Evolutionary conservation across 306 rosid species (phyloP).

Genomic region (Aeschynomene evenia): DNA sequence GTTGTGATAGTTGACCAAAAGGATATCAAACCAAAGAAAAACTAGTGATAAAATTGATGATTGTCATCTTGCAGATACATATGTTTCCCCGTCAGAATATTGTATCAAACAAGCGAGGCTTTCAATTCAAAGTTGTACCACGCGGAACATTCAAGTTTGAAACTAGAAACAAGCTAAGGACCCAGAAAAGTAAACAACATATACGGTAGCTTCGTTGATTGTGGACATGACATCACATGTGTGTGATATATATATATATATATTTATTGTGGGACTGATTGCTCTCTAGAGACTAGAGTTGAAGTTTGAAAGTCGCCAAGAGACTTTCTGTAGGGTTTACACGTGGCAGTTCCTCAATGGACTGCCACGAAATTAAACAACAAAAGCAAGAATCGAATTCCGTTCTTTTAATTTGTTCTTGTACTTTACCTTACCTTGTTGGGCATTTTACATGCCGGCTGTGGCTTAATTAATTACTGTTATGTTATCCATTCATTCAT

Average conservation of each 20-base stretch:
- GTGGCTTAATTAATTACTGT: no score
- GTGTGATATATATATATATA: neutral
- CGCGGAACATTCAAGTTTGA: neutral
- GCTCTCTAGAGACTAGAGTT: no score
- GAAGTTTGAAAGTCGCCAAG: neutral
- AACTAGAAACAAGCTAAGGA: neutral
- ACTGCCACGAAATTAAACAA: neutral
- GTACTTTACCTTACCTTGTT: neutral
- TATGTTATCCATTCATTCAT: no score
- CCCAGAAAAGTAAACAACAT: neutral
- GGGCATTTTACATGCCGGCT: no score
- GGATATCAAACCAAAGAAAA: slow-evolving; percentile 19
- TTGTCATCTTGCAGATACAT: slow-evolving; percentile 8
- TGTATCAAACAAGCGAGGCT: no score
- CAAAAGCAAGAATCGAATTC: neutral
- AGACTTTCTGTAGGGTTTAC: neutral
- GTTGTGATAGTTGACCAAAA: slow-evolving; percentile 31
- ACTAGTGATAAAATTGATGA: slow-evolving; percentile 13
- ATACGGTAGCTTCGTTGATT: neutral
- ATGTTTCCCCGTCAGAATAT: neutral
- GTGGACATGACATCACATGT: neutral
- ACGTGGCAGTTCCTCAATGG: neutral
- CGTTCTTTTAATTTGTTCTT: neutral
- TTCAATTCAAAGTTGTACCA: neutral
- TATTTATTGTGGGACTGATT: no score